phyloP scores from a whole-genome alignment of 75 land plant genomes.

The Cupressus sempervirens region DNA sequence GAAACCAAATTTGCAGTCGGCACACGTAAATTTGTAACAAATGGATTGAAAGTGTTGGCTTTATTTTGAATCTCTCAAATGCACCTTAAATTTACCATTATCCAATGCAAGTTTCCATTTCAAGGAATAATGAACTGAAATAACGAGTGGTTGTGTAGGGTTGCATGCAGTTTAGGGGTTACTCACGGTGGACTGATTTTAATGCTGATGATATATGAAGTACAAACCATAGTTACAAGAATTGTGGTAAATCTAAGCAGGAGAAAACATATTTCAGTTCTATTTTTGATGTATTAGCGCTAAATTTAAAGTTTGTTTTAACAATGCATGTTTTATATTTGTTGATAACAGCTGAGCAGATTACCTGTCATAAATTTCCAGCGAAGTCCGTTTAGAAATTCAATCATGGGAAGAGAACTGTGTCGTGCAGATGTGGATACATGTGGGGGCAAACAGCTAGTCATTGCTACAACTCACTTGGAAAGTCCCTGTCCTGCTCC shows the following conservation, averaged over 20 bases:
- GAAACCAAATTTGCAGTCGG: background rate
- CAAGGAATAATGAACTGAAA: background rate
- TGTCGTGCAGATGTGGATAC: constrained; percentile 56
- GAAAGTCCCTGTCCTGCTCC: constrained; percentile 95
- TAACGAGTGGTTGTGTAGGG: background rate
- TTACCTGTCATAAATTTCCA: constrained; percentile 55
- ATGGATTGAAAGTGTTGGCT: background rate
- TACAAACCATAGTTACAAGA: too few species aligned
- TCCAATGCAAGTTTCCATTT: background rate
- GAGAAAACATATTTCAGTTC: background rate
- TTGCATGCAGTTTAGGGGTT: background rate
- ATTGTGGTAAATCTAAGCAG: too few species aligned
- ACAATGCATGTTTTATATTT: background rate
- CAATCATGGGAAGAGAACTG: constrained; percentile 90
- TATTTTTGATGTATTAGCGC: background rate
- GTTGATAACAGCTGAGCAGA: constrained; percentile 61
- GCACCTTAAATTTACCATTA: background rate
- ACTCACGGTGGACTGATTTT: background rate
- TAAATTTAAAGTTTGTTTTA: background rate
- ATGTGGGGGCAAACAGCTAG: constrained; percentile 23
- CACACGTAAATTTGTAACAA: background rate
- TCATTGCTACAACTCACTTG: constrained; percentile 83
- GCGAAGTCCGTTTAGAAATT: constrained; percentile 57
- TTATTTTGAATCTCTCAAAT: background rate
- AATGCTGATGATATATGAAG: background rate